phyloP scores from a whole-genome alignment of 2,329 filamentous ascomycete species.

The Clarireedia monteithiana region DNA sequence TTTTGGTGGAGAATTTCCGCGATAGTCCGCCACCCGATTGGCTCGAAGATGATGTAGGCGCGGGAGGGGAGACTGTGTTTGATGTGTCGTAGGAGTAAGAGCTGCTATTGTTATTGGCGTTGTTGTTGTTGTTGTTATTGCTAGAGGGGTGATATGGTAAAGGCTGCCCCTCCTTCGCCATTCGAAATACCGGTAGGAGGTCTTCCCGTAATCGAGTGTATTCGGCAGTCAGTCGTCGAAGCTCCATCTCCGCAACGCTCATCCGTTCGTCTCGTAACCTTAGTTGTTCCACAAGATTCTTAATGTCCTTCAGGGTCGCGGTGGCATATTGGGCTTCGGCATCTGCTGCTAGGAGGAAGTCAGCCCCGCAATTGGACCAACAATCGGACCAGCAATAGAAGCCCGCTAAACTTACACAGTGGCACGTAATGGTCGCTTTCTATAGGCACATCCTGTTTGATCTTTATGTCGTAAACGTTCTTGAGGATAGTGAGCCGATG shows the following conservation, averaged over 20 bases:
- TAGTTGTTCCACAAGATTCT: conserved; percentile 82
- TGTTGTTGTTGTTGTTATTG: conserved; percentile 12
- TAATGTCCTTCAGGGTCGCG: conserved; percentile 89
- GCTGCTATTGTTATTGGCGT: conserved; percentile 13
- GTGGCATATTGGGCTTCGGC: conserved; percentile 77
- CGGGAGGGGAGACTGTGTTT: conserved; percentile 46
- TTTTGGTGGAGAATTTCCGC: conserved; percentile 69
- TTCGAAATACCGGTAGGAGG: conserved; percentile 78
- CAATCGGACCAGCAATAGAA: background rate
- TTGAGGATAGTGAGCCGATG: conserved; percentile 93
- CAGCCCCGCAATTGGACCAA: conserved; percentile 13
- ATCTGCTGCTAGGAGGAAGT: conserved; percentile 63
- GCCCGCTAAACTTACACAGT: conserved; percentile 56
- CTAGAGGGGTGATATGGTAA: conserved; percentile 47
- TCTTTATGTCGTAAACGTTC: conserved; percentile 92
- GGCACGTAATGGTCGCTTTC: conserved; percentile 93
- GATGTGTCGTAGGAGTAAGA: conserved; percentile 43
- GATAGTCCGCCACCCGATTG: conserved; percentile 51
- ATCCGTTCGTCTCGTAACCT: conserved; percentile 87
- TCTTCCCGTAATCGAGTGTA: conserved; percentile 86
- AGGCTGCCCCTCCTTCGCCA: conserved; percentile 87
- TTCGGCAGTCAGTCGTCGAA: conserved; percentile 78
- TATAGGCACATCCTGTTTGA: conserved; percentile 83
- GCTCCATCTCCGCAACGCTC: conserved; percentile 70
- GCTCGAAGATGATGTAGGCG: conserved; percentile 45